These are phyloP conservation scores for Colletotrichum liriopes DNA, from an alignment of 2,329 filamentous ascomycete species.

Conservation along the genomic window DNA sequence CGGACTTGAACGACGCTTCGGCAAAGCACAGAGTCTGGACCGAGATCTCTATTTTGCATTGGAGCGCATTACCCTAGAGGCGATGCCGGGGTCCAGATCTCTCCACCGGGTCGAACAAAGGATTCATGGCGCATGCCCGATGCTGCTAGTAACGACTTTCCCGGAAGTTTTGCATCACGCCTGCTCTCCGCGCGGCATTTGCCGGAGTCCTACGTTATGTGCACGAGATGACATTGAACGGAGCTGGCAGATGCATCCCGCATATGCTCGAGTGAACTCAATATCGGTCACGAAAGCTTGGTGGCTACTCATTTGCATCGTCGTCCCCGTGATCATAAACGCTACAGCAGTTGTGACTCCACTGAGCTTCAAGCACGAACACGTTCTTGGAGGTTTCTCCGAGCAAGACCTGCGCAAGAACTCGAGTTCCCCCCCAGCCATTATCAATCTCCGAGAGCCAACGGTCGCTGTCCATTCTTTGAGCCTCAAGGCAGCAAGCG, in stretches of 20 bases:
- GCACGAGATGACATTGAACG: neutral
- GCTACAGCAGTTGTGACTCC: neutral
- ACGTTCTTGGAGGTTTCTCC: neutral
- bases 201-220: neutral
- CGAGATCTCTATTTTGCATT: neutral
- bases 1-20: slow-evolving; percentile 11
- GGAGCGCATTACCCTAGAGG: neutral
- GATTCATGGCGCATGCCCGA: neutral
- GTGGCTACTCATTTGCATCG: neutral
- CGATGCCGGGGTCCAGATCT: slow-evolving; percentile 11
- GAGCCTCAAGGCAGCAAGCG: neutral
- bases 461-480: neutral
- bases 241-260: neutral
- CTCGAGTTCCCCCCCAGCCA: neutral
- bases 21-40: slow-evolving; percentile 4
- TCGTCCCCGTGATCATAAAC: neutral
- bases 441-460: neutral
- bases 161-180: neutral
- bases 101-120: neutral
- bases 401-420: neutral
- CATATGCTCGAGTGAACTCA: neutral
- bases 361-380: neutral
- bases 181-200: neutral
- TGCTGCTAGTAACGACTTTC: neutral
- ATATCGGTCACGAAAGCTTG: neutral